Percentiles rank a stretch among this genome's conserved stretches.
These are phyloP conservation scores for Fusarium sp. DNA, from an alignment of 2,329 filamentous ascomycete species.

Conservation along the genomic window DNA sequence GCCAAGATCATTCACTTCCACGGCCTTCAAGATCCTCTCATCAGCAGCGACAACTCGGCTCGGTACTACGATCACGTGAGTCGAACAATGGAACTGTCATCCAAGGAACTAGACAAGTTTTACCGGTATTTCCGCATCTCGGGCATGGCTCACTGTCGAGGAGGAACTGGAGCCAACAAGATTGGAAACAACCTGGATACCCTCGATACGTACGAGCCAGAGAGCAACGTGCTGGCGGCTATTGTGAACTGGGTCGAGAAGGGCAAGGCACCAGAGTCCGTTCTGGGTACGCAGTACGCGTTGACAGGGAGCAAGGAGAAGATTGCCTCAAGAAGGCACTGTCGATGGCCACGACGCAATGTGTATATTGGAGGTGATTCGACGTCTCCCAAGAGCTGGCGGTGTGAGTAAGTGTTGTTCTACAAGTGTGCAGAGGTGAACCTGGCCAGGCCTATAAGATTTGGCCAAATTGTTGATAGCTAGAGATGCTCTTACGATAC, in stretches of 20 bases:
- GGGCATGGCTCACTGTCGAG: constrained; percentile 61
- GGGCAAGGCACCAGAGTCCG: constrained; percentile 22
- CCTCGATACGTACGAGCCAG: constrained; percentile 42
- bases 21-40: constrained; percentile 44
- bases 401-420: neutral
- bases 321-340: neutral
- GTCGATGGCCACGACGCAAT: neutral
- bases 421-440: neutral
- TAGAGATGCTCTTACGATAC: neutral
- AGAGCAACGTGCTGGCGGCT: constrained; percentile 59
- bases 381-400: neutral
- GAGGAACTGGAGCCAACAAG: constrained; percentile 58
- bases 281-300: neutral
- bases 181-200: constrained; percentile 42
- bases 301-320: neutral
- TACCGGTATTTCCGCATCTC: constrained; percentile 66
- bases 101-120: constrained; percentile 56
- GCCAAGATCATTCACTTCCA: constrained; percentile 60
- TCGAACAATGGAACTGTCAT: constrained; percentile 39
- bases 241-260: constrained; percentile 62
- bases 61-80: constrained; percentile 38
- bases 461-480: neutral
- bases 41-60: constrained; percentile 36
- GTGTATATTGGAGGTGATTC: neutral
- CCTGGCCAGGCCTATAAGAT: neutral